A percentile compares a stretch with the other conserved stretches of the same genome.
These are phyloP conservation scores for Huntiella omanensis DNA, from an alignment of 2,329 filamentous ascomycete species.

Conservation along the genomic window DNA sequence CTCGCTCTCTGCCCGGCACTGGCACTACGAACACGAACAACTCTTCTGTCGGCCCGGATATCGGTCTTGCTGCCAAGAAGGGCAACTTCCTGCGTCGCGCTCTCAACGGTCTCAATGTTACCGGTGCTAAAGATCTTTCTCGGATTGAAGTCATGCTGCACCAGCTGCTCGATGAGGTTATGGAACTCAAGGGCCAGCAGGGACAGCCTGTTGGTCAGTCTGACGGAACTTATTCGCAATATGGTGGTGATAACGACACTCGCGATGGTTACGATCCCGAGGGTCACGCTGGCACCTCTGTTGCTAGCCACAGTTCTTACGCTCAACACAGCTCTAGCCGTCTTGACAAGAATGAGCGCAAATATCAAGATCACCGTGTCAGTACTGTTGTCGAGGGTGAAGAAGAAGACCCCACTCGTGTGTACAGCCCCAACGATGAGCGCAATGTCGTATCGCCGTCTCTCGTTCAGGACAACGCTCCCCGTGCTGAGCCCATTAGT, in stretches of 20 bases:
- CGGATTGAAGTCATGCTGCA: constrained; percentile 86
- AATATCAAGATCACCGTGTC: constrained; percentile 58
- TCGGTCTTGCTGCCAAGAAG: constrained; percentile 50
- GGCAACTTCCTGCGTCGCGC: constrained; percentile 88
- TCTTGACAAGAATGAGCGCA: constrained; percentile 39
- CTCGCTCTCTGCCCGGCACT: constrained; percentile 32
- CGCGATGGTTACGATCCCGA: constrained; percentile 49
- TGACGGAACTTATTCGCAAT: constrained; percentile 46
- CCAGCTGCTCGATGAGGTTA: constrained; percentile 80
- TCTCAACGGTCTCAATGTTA: constrained; percentile 74
- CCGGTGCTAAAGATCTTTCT: constrained; percentile 70
- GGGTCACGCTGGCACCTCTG: constrained; percentile 17
- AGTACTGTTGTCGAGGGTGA: constrained; percentile 77
- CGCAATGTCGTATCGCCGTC: constrained; percentile 17
- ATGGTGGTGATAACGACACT: constrained; percentile 56
- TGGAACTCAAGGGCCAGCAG: constrained; percentile 50
- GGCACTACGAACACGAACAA: constrained; percentile 12
- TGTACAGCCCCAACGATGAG: constrained; percentile 21
- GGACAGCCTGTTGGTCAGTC: constrained; percentile 28
- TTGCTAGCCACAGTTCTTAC: constrained; percentile 28
- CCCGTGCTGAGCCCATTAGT: constrained; percentile 6
- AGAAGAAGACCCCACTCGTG: constrained; percentile 38
- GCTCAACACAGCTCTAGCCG: constrained; percentile 1
- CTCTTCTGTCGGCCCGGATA: constrained; percentile 26
- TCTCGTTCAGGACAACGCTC: constrained; percentile 1